Base-by-base conservation (phyloP, 768 basidiomycete genomes). In the Pisolithus orientalis region DNA sequence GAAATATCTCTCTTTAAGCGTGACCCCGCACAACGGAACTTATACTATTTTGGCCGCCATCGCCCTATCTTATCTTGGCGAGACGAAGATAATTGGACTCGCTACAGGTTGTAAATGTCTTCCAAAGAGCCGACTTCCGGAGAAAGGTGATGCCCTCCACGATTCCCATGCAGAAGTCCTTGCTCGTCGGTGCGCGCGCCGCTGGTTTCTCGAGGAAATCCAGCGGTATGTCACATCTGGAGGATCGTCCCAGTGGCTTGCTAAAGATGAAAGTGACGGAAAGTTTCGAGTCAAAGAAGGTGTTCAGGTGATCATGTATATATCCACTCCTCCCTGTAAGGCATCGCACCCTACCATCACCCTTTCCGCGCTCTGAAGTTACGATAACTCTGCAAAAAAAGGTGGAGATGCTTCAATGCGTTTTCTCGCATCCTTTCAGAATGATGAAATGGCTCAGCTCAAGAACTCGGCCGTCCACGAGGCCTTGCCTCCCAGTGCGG, bases 81-180 rank as follows among this genome's bases (percentile, higher is more conserved):
- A 63, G 3, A 51, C 65, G 39, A 82, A 87, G 59, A 67, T 84
- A 52, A 79, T 93, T 40, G 85, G 87, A 31, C 60, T 94, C 4
- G 84, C 78, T 1, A 89, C 91, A 7, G 94, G 94, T 10, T 86
- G 87, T 3, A 95, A 95, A 71, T 92, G 89, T 59, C 76, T 94
- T 0, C 89, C 94, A 2, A 76, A 70, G 4, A 59, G 62, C 4
- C 77, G 76, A 50, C 71, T 92, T 0, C 83, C 92, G 0, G 59
- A 66, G 5, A 72, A 74, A 28, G 94, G 94, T 0, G 91, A 95
- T 61, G 77, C 82, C 1, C 57, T 96, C 16, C 92, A 94, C 61
- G 94, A 96, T 61, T 85, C 80, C 49, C 94, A 97, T 65, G 94
- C 94, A 9, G 94, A 97, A 68, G 80, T 94, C 21, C 74, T 96